Conservation (phyloP, 1,139 yeast species). For the Candida sanyaensis region DNA sequence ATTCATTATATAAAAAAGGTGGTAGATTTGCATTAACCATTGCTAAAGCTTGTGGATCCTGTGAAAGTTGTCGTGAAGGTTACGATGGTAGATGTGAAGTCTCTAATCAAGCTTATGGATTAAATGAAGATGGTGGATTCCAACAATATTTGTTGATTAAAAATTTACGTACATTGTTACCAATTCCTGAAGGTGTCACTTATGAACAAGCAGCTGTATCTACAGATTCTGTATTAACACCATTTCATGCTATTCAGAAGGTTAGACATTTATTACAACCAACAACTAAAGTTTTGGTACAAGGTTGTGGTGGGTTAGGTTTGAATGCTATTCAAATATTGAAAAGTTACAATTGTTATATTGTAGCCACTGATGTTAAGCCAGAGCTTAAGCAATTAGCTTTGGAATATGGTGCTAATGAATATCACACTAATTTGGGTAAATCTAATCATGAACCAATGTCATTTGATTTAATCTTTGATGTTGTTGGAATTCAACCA, state of each 20-base stretch:
- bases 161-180: conserved; percentile 37
- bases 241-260: conserved; percentile 50
- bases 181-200: conserved; percentile 49
- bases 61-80: conserved; percentile 46
- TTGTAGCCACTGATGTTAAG: conserved; percentile 44
- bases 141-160: conserved; percentile 45
- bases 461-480: conserved; percentile 43
- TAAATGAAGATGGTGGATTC: conserved; percentile 52
- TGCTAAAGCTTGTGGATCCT: conserved; percentile 44
- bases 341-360: conserved; percentile 38
- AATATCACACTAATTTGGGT: conserved; percentile 35
- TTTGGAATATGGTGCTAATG: conserved; percentile 42
- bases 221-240: conserved; percentile 52
- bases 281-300: conserved; percentile 39
- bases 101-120: conserved; percentile 35
- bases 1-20: conserved; percentile 33
- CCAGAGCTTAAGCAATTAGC: conserved; percentile 32
- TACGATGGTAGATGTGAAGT: conserved; percentile 39
- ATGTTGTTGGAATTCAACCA: conserved; percentile 46
- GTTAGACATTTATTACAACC: conserved; percentile 35
- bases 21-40: conserved; percentile 39
- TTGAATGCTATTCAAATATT: conserved; percentile 51
- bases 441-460: conserved; percentile 28
- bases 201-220: conserved; percentile 52
- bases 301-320: conserved; percentile 56